phyloP scores from a whole-genome alignment of 345 rosid genomes.

The Eucalyptus globulus region DNA sequence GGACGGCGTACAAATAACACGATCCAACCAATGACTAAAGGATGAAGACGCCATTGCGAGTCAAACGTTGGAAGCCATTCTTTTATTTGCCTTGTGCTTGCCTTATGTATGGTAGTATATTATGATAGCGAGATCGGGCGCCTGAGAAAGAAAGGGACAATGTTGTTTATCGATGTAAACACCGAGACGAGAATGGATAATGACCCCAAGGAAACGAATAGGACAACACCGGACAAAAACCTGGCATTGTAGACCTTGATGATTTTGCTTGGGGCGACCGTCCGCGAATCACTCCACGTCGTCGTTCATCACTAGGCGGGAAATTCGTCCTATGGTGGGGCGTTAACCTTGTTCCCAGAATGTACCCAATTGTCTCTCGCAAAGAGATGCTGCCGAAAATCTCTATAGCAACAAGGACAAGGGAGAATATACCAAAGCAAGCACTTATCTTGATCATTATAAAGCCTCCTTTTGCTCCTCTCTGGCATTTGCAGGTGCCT shows the following conservation, averaged over 20 bases:
- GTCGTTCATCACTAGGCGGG: not conserved
- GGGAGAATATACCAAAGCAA: not conserved
- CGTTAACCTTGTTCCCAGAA: not conserved
- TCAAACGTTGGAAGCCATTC: not conserved
- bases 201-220: not conserved
- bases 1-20: not conserved
- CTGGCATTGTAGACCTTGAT: not conserved
- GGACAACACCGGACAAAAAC: not conserved
- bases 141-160: not conserved
- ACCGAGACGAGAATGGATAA: not conserved
- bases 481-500: not conserved
- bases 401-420: not conserved
- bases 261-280: not conserved
- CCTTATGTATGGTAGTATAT: not conserved
- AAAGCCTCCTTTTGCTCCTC: not conserved
- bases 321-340: not conserved
- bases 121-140: not conserved
- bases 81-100: not conserved
- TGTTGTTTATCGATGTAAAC: not conserved
- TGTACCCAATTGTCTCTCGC: not conserved
- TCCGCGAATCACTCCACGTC: not conserved
- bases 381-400: not conserved
- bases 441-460: not conserved
- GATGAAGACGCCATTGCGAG: not conserved
- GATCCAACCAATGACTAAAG: not conserved